Evolutionary conservation across 129 eudicot species (phyloP).

Genomic region (Dittrichia graveolens): DNA sequence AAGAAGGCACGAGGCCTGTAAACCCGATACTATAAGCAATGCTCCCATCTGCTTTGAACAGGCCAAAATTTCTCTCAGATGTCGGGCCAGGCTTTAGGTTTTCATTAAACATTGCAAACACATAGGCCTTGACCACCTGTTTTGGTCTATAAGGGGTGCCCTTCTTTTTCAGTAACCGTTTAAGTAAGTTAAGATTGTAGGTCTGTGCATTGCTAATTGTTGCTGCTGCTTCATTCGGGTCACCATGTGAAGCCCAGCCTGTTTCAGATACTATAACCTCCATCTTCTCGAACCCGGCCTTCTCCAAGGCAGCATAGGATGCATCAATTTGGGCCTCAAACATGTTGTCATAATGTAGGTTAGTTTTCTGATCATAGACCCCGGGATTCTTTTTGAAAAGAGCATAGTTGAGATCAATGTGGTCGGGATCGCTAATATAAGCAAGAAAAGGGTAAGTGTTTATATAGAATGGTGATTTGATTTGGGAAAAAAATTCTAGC

Average conservation of each 20-base stretch:
- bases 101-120: constrained; percentile 91
- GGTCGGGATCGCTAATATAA: constrained; percentile 72
- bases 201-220: constrained; percentile 60
- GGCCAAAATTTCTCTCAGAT: constrained; percentile 90
- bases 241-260: constrained; percentile 92
- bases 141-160: constrained; percentile 92
- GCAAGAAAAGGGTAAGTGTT: constrained; percentile 91
- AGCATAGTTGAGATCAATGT: constrained; percentile 84
- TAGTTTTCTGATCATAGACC: constrained; percentile 66
- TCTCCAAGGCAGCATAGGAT: constrained; percentile 78
- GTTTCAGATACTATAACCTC: constrained; percentile 94
- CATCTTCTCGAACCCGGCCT: constrained; percentile 71
- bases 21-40: constrained; percentile 75
- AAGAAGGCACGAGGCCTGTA: constrained; percentile 70
- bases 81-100: constrained; percentile 92
- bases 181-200: constrained; percentile 65
- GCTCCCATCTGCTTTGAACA: constrained; percentile 92
- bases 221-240: constrained; percentile 77
- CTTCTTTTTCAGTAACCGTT: constrained; percentile 59
- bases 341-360: constrained; percentile 89
- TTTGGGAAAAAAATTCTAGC: constrained; percentile 57
- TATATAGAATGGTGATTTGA: constrained; percentile 77
- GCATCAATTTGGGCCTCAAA: constrained; percentile 96
- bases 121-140: constrained; percentile 61
- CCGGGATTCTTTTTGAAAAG: constrained; percentile 63